Conservation (phyloP, 148 eudicot genomes). For the Spergularia marina region DNA sequence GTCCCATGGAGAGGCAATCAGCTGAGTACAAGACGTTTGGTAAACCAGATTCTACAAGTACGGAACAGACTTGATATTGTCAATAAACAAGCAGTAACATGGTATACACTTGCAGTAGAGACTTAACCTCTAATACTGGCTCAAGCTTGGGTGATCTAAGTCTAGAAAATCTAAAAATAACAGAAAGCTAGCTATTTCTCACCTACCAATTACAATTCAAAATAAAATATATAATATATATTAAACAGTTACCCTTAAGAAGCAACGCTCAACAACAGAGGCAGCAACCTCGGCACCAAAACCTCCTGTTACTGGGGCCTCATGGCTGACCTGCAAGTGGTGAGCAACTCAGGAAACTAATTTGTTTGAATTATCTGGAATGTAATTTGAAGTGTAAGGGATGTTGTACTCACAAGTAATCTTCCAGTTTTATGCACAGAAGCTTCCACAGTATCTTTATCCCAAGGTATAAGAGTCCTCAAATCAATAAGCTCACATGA, state of each 20-base stretch:
- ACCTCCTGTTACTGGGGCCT: slow-evolving; percentile 98
- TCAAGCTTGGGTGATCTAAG: no score
- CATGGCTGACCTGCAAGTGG: slow-evolving; percentile 78
- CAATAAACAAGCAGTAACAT: no score
- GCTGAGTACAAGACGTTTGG: no score
- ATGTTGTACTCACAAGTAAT: slow-evolving; percentile 59
- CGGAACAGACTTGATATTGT: no score
- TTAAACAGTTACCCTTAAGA: slow-evolving; percentile 61
- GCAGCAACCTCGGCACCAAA: slow-evolving; percentile 99
- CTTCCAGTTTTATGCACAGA: slow-evolving; percentile 95
- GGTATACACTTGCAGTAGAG: no score
- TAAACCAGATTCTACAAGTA: no score
- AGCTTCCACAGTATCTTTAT: slow-evolving; percentile 87
- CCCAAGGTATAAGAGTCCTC: slow-evolving; percentile 95
- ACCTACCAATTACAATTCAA: neutral
- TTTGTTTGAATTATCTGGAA: neutral
- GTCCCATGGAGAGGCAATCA: no score
- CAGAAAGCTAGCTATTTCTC: neutral
- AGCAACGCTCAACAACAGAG: slow-evolving; percentile 86
- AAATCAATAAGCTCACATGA: slow-evolving; percentile 95
- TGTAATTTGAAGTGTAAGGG: slow-evolving; percentile 1
- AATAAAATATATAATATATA: neutral
- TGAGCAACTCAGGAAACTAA: slow-evolving; percentile 11
- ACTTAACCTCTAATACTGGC: no score
- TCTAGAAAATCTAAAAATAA: neutral